Evolutionary conservation across 176 grass and related monocot species (phyloP).

Genomic region (Tillandsia fasciculata): DNA sequence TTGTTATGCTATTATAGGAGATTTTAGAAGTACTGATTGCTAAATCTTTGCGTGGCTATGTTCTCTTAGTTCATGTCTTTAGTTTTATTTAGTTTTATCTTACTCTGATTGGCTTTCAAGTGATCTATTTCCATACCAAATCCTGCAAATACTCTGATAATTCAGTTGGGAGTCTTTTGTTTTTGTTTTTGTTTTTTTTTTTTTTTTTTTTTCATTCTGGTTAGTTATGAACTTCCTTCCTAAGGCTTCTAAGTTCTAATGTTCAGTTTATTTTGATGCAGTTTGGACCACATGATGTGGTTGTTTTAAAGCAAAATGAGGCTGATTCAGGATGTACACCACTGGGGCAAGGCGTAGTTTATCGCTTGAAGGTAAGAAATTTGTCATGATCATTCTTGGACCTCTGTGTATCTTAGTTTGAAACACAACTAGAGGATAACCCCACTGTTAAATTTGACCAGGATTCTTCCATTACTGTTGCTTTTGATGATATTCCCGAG

Average conservation of each 20-base stretch:
- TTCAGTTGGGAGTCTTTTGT: too few species aligned
- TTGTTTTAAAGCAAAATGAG: slow-evolving; percentile 81
- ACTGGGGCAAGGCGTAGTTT: slow-evolving; percentile 33
- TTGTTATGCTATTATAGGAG: too few species aligned
- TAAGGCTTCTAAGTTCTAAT: background rate
- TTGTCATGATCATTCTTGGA: background rate
- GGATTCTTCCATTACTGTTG: slow-evolving; percentile 85
- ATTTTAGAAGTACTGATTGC: too few species aligned
- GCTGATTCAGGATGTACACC: background rate
- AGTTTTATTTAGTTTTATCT: too few species aligned
- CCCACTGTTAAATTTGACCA: slow-evolving; percentile 18
- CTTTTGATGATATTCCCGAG: slow-evolving; percentile 96
- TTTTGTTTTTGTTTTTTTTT: too few species aligned
- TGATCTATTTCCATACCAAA: too few species aligned
- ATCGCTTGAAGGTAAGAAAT: slow-evolving; percentile 74
- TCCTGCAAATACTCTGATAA: too few species aligned
- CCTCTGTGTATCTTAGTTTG: background rate
- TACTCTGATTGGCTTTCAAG: too few species aligned
- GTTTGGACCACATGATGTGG: slow-evolving; percentile 90
- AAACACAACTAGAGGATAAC: background rate
- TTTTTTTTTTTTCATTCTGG: too few species aligned
- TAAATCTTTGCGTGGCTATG: too few species aligned
- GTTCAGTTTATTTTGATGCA: background rate
- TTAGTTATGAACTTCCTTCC: too few species aligned
- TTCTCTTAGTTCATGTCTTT: too few species aligned